These are phyloP conservation scores for Ilyonectria sp. DNA, from an alignment of 2,329 filamentous ascomycete species.

Conservation along the genomic window DNA sequence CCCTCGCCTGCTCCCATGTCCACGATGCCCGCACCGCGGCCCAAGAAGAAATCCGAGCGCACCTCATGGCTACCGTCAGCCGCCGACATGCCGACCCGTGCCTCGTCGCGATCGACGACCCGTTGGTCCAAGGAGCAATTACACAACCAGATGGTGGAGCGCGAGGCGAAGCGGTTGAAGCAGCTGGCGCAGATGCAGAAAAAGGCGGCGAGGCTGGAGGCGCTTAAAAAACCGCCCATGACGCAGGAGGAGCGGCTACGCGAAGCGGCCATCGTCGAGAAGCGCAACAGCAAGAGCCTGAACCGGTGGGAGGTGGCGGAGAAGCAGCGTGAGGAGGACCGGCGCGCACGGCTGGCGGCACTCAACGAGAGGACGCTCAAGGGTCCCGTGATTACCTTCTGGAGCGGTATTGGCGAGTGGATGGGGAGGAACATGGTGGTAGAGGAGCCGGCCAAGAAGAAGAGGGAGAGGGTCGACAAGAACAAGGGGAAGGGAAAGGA, in stretches of 20 bases:
- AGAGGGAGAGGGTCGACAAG: conserved; percentile 61
- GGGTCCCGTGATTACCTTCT: conserved; percentile 91
- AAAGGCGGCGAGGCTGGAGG: conserved; percentile 79
- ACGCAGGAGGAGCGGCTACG: conserved; percentile 89
- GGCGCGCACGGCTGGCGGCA: conserved; percentile 86
- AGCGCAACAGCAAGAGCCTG: conserved; percentile 88
- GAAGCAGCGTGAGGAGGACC: conserved; percentile 87
- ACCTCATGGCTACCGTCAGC: conserved; percentile 70
- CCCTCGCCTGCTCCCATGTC: conserved; percentile 56
- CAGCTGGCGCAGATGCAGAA: conserved; percentile 79
- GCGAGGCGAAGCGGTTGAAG: conserved; percentile 79
- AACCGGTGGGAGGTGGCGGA: conserved; percentile 96
- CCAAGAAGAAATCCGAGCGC: conserved; percentile 74
- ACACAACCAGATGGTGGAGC: conserved; percentile 81
- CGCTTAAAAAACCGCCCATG: conserved; percentile 83
- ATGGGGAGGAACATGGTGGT: conserved; percentile 78
- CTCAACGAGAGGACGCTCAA: conserved; percentile 89
- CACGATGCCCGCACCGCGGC: conserved; percentile 61
- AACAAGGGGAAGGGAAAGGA: conserved; percentile 45
- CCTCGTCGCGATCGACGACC: conserved; percentile 72
- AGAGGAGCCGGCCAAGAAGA: conserved; percentile 74
- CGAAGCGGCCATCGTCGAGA: conserved; percentile 87
- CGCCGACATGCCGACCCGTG: conserved; percentile 70
- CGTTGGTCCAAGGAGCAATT: conserved; percentile 73
- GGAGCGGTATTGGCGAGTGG: conserved; percentile 92